These are phyloP conservation scores for Eutreptiella sp. DNA, from an alignment of 208 protist species.

Conservation along the genomic window DNA sequence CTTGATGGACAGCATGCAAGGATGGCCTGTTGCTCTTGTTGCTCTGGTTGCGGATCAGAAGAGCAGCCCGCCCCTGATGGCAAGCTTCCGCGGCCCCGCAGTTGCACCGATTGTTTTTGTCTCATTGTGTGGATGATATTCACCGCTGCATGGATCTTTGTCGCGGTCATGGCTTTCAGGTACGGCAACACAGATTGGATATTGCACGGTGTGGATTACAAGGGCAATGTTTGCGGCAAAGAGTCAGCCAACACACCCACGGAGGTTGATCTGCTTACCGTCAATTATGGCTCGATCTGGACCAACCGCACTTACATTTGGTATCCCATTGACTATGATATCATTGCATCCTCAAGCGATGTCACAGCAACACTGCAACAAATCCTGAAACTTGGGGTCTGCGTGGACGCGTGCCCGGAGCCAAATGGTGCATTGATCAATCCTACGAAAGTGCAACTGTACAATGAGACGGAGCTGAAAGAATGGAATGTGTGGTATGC, in stretches of 20 bases:
- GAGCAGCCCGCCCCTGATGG: too few relatives aligned
- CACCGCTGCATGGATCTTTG: too few relatives aligned
- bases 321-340: neutral
- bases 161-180: too few relatives aligned
- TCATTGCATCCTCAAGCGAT: conserved; percentile 6
- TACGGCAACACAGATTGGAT: neutral
- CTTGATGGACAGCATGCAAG: too few relatives aligned
- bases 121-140: too few relatives aligned
- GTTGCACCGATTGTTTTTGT: too few relatives aligned
- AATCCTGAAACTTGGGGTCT: conserved; percentile 19
- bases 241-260: neutral
- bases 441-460: neutral
- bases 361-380: too few relatives aligned
- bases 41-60: too few relatives aligned
- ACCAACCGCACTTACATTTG: conserved; percentile 13
- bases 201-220: conserved; percentile 23
- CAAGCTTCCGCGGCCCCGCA: too few relatives aligned
- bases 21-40: too few relatives aligned
- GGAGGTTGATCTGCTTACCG: neutral
- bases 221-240: conserved; percentile 18
- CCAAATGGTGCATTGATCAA: neutral
- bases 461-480: conserved; percentile 1
- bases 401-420: conserved; percentile 19
- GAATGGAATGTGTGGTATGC: neutral
- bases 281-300: neutral